Percentiles rank a stretch among this genome's conserved stretches.
These are phyloP conservation scores for Aspergillus sp. DNA, from an alignment of 2,329 filamentous ascomycete species.

Conservation along the genomic window DNA sequence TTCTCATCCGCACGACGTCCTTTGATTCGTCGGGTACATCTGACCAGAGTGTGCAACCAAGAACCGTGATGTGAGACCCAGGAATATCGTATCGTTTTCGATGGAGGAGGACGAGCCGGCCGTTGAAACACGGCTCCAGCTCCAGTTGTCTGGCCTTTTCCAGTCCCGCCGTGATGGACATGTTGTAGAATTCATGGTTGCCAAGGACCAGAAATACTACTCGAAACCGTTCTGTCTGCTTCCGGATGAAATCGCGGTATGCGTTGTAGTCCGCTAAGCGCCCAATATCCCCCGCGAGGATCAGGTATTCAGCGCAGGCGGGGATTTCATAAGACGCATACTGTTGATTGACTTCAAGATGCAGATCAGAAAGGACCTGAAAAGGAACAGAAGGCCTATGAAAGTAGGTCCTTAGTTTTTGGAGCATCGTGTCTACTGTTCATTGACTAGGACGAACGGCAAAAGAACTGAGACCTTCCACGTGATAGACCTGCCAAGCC, in stretches of 20 bases:
- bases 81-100: slow-evolving; percentile 24
- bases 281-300: slow-evolving; percentile 24
- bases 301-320: slow-evolving; percentile 17
- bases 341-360: slow-evolving; percentile 27
- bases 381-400: slow-evolving; percentile 14
- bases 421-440: slow-evolving; percentile 6
- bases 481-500: no score
- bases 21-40: slow-evolving; percentile 41
- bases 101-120: slow-evolving; percentile 26
- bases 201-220: slow-evolving; percentile 23
- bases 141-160: slow-evolving; percentile 24
- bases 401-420: slow-evolving; percentile 7
- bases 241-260: slow-evolving; percentile 24
- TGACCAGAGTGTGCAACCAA: slow-evolving; percentile 61
- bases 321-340: slow-evolving; percentile 23
- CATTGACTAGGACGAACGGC: no score
- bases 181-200: slow-evolving; percentile 30
- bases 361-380: slow-evolving; percentile 29
- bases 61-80: slow-evolving; percentile 43
- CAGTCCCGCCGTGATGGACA: slow-evolving; percentile 18
- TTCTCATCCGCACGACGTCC: slow-evolving; percentile 41
- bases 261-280: slow-evolving; percentile 22
- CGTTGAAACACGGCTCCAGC: slow-evolving; percentile 23
- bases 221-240: slow-evolving; percentile 18
- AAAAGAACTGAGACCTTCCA: no score